Base-by-base conservation (phyloP, 768 basidiomycete genomes). In the Boletus eberwhitei region DNA sequence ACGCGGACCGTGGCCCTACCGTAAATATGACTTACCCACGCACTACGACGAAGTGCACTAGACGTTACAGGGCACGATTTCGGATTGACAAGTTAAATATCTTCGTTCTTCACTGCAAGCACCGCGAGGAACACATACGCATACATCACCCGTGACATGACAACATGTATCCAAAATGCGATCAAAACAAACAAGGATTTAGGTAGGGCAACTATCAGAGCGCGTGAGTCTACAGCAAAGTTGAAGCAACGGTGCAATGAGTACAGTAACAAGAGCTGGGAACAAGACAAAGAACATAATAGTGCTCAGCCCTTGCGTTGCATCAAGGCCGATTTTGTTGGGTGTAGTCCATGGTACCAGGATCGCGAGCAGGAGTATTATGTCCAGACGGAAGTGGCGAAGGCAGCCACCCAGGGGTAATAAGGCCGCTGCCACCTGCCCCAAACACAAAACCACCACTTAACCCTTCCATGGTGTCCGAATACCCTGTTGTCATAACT, bases 371-470 rank as follows among this genome's bases (percentile, higher is more conserved):
- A 40, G 77, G 78, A 34, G 75, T 79, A 53, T 73, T 77, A 47
- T 75, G 67, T 4, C 85, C 86, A 17, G 86, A 87, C 35, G 80
- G 79, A 37, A 76, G 60, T 0, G 87, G 85, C 11, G 86, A 83
- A 39, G 76, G 67, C 31, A 84, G 79, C 66, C 84, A 75, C 21
- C 82, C 77, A 1, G 90, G 89, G 9, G 91, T 91, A 61, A 92
- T 92, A 51, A 91, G 73, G 31, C 89, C 90, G 61, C 87, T 90
- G 19, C 90, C 91, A 29, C 88, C 88, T 7, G 86, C 81, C 11
- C 91, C 91, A 60, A 86, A 93, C 21, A 92, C 85, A 67, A 93
- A 93, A 7, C 91, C 91, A 22, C 90, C 91, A 54, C 84, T 87
- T 13, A 93, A 74, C 6, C 88, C 89, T 68, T 93, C 91, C 76